phyloP scores from a whole-genome alignment of 805 yeast species.

The Saturnispora silvae region DNA sequence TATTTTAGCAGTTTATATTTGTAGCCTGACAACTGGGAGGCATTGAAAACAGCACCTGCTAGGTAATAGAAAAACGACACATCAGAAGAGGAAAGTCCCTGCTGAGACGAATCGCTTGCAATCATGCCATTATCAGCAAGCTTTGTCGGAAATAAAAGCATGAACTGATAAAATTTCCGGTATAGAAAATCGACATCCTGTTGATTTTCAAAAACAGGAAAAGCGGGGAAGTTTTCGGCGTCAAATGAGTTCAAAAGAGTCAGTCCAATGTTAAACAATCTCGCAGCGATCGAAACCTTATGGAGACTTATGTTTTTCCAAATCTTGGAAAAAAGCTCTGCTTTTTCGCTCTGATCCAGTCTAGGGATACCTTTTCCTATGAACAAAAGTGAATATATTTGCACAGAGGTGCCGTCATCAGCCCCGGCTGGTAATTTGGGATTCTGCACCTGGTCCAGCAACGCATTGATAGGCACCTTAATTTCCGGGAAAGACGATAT shows the following conservation, averaged over 20 bases:
- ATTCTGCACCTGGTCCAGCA: conserved; percentile 50
- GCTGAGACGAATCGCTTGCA: conserved; percentile 39
- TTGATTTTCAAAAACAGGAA: conserved; percentile 7
- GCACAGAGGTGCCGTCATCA: conserved; percentile 42
- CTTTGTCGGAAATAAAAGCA: conserved; percentile 42
- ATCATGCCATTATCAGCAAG: conserved; percentile 27
- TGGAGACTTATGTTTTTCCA: conserved; percentile 36
- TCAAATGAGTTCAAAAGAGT: conserved; percentile 26
- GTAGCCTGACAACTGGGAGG: conserved; percentile 33
- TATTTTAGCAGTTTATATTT: conserved; percentile 35
- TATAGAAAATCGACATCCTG: conserved; percentile 37
- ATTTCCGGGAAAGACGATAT: conserved; percentile 44
- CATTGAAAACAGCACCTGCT: conserved; percentile 54
- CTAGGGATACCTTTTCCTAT: conserved; percentile 60
- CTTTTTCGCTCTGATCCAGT: conserved; percentile 28
- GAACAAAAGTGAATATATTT: conserved; percentile 54
- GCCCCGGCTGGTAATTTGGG: conserved; percentile 36
- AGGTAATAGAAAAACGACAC: conserved; percentile 53
- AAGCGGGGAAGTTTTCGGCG: not conserved
- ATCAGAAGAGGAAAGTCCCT: conserved; percentile 54
- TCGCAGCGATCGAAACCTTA: conserved; percentile 28
- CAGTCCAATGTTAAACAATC: conserved; percentile 51
- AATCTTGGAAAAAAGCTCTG: conserved; percentile 35
- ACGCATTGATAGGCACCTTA: conserved; percentile 52
- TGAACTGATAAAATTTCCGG: conserved; percentile 41